Base-by-base conservation (phyloP, 1,284 basidiomycete genomes). In the Cryptococcus sp. region DNA sequence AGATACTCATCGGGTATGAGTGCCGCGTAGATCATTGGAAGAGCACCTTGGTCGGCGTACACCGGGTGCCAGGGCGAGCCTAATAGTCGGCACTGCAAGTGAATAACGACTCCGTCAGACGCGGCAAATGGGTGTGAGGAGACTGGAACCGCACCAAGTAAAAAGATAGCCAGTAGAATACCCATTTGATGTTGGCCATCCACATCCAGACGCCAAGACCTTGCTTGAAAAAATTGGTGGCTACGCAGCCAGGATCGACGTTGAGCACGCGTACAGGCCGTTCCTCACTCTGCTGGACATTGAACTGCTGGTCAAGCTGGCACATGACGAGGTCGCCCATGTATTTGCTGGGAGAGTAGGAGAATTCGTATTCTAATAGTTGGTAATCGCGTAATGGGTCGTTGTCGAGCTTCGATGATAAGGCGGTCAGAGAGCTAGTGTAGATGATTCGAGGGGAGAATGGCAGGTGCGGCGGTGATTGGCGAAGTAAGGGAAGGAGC, bases 291-390 rank as follows among this genome's bases (percentile, higher is more conserved):
- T 47, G 38, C 63, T 49, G 65, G 62, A 61, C 67, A 67, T 38
- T 77, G 60, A 3, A 80, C 43, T 72, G 69, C 20, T 54, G 55
- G 61, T 81, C 87, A 40, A 94, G 81, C 53, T 83, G 78, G 1
- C 83, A 79, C 4, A 83, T 82, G 50, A 93, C 80, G 40, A 93
- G 76, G 67, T 93, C 90, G 17, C 86, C 86, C 75, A 92, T 86
- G 73, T 89, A 92, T 76, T 94, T 94, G 11, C 85, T 84, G 8
- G 82, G 82, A 63, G 89, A 84, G 72, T 94, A 95, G 0, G 88
- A 84, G 54, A 84, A 81, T 22, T 75, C 66, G 10, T 86, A 85
- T 47, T 83, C 79, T 25, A 85, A 77, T 22, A 90, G 81, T 70
- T 94, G 90, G 83, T 85, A 88, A 75, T 95, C 91, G 52, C 68